These are phyloP conservation scores for Talaromyces albobiverticillius DNA, from an alignment of 2,329 filamentous ascomycete species.

Conservation along the genomic window DNA sequence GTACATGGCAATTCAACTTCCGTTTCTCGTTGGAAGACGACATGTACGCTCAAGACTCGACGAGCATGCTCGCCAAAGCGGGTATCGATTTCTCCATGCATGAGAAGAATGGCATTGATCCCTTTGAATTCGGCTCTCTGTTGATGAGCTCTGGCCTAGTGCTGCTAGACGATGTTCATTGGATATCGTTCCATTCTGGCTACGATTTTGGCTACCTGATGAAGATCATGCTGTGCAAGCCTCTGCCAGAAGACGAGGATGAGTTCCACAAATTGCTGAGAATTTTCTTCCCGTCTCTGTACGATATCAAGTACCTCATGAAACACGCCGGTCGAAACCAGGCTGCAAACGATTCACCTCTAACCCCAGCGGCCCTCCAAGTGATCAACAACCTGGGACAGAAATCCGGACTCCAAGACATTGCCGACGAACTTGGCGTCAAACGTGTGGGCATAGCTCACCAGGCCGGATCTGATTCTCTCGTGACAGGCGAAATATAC, in stretches of 20 bases:
- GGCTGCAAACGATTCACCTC: slow-evolving; percentile 61
- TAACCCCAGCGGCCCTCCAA: slow-evolving; percentile 64
- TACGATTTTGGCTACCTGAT: slow-evolving; percentile 98
- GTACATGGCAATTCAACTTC: slow-evolving; percentile 99
- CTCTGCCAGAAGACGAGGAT: slow-evolving; percentile 82
- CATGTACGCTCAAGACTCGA: slow-evolving; percentile 96
- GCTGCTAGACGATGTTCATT: slow-evolving; percentile 81
- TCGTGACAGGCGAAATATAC: slow-evolving; percentile 91
- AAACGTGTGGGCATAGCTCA: slow-evolving; percentile 85
- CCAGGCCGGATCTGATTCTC: slow-evolving; percentile 88
- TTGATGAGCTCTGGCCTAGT: slow-evolving; percentile 91
- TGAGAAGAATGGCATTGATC: slow-evolving; percentile 85
- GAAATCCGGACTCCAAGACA: slow-evolving; percentile 88
- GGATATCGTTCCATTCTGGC: slow-evolving; percentile 96
- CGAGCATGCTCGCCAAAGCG: slow-evolving; percentile 82
- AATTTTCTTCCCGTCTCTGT: slow-evolving; percentile 88
- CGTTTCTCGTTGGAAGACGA: slow-evolving; percentile 90
- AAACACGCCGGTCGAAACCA: slow-evolving; percentile 76
- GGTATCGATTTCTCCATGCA: slow-evolving; percentile 89
- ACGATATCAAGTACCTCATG: slow-evolving; percentile 97
- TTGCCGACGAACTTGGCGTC: slow-evolving; percentile 88
- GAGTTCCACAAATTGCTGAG: slow-evolving; percentile 87
- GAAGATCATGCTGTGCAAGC: slow-evolving; percentile 81
- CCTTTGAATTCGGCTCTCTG: slow-evolving; percentile 80
- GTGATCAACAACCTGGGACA: slow-evolving; percentile 82